Percentiles rank a stretch among this genome's conserved stretches.
phyloP scores from a whole-genome alignment of 202 grass and related monocot species.

The Cymbopogon flexuosus region DNA sequence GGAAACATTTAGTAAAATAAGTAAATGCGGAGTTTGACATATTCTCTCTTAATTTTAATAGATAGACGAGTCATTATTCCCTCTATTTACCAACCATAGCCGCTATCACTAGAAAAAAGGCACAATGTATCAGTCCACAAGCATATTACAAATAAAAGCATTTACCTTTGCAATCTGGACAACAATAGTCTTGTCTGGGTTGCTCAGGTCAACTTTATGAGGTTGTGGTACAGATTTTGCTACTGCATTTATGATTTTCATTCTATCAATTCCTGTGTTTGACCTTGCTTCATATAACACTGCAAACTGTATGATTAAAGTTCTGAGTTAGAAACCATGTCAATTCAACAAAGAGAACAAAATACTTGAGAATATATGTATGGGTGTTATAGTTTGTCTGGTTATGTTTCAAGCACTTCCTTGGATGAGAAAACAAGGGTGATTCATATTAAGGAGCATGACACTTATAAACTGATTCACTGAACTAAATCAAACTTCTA shows the following conservation, averaged over 20 bases:
- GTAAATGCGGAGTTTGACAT: background rate
- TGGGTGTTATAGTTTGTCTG: background rate
- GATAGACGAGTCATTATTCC: background rate
- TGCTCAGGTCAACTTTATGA: constrained; percentile 95
- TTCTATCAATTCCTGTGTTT: constrained; percentile 91
- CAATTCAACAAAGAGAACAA: constrained; percentile 23
- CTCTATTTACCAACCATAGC: background rate
- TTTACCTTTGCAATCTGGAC: constrained; percentile 90
- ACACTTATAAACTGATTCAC: background rate
- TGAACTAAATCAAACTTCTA: background rate
- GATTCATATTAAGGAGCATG: background rate
- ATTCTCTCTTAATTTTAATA: background rate
- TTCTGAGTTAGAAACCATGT: constrained; percentile 15
- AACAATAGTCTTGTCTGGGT: constrained; percentile 79
- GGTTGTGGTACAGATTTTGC: constrained; percentile 77
- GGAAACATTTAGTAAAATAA: background rate
- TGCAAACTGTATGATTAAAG: constrained; percentile 64
- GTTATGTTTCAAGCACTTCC: background rate
- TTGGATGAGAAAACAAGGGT: background rate
- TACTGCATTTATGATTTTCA: constrained; percentile 93
- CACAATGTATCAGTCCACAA: background rate
- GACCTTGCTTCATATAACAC: constrained; percentile 86
- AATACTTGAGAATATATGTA: background rate
- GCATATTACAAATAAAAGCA: background rate
- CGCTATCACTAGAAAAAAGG: background rate